Conservation (phyloP, 2,329 filamentous ascomycete genomes). For the Colletotrichum sp. region DNA sequence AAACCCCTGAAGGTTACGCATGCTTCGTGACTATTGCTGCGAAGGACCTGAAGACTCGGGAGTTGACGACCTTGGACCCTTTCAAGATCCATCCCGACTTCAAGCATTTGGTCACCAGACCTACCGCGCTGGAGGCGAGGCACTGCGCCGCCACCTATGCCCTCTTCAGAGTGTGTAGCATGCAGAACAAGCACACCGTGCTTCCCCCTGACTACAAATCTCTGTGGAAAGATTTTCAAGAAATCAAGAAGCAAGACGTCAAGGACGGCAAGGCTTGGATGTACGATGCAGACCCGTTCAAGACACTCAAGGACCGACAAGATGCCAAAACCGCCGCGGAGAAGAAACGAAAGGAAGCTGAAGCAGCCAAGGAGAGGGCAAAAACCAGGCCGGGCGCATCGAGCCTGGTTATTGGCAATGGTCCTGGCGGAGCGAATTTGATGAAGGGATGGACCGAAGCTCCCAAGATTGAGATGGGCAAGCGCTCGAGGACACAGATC, state of each 20-base stretch:
- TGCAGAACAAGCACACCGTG: conserved; percentile 95
- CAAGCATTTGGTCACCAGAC: conserved; percentile 75
- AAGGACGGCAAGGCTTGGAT: conserved; percentile 82
- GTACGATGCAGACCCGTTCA: conserved; percentile 96
- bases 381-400: conserved; percentile 66
- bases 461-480: conserved; percentile 93
- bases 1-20: conserved; percentile 75
- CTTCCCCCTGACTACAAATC: conserved; percentile 88
- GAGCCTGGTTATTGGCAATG: conserved; percentile 57
- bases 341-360: conserved; percentile 78
- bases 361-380: conserved; percentile 72
- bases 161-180: conserved; percentile 89
- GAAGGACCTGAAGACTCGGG: conserved; percentile 82
- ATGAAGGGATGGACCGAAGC: conserved; percentile 83
- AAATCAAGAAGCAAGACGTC: conserved; percentile 81
- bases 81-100: conserved; percentile 82
- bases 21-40: conserved; percentile 81
- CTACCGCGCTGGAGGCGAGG: conserved; percentile 86
- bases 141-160: conserved; percentile 94
- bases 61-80: conserved; percentile 75
- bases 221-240: conserved; percentile 90
- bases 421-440: conserved; percentile 46
- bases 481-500: conserved; percentile 76
- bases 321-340: conserved; percentile 77
- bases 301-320: conserved; percentile 78